Conservation (phyloP, 805 yeast species). For the Candida insectorum region DNA sequence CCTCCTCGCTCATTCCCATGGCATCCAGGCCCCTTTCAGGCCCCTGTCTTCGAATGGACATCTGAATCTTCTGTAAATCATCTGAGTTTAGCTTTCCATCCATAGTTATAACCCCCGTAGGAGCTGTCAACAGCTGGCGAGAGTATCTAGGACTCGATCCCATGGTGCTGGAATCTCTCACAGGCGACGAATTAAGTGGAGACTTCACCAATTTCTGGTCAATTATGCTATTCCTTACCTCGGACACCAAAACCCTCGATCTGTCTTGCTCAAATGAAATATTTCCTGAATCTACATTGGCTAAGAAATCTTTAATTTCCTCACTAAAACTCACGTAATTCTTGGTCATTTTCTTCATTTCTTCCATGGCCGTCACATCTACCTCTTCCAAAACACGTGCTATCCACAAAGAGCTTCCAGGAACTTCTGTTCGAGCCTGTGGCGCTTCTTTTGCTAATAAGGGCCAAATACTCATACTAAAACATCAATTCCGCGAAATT, state of each 20-base stretch:
- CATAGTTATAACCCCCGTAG: conserved; percentile 5
- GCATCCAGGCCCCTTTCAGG: too few species aligned
- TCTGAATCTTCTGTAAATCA: conserved; percentile 12
- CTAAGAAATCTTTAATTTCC: conserved; percentile 41
- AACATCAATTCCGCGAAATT: too few species aligned
- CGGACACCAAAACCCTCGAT: neutral
- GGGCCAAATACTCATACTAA: too few species aligned
- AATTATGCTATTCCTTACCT: conserved; percentile 1
- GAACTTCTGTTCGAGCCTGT: too few species aligned
- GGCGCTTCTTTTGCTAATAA: too few species aligned
- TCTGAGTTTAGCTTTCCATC: neutral
- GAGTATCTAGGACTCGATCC: conserved; percentile 7
- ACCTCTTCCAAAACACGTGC: conserved; percentile 40
- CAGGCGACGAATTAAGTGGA: neutral
- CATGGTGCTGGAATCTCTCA: conserved; percentile 2
- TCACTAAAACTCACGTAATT: conserved; percentile 37
- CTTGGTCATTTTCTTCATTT: conserved; percentile 37
- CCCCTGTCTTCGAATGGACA: conserved; percentile 14
- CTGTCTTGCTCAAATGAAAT: conserved; percentile 15
- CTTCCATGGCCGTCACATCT: conserved; percentile 33
- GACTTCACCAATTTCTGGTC: conserved; percentile 2
- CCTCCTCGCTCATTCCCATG: too few species aligned
- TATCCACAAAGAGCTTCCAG: conserved; percentile 54
- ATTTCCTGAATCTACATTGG: too few species aligned
- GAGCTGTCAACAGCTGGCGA: conserved; percentile 6